Base-by-base conservation (phyloP, 2,329 filamentous ascomycete genomes). In the Diplodia corticola region DNA sequence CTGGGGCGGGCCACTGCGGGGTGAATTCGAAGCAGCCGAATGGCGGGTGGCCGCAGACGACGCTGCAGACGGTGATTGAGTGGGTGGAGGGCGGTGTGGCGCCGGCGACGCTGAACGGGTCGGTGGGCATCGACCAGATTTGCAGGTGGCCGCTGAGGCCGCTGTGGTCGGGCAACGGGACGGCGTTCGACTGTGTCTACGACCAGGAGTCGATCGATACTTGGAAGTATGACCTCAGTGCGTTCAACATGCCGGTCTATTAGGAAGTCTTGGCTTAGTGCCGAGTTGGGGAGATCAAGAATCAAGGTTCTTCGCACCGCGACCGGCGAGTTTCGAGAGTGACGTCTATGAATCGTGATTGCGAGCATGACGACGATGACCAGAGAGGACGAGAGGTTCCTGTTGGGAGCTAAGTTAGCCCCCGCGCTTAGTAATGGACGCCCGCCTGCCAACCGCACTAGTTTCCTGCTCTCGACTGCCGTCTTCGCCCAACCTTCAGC, bases 1-100 rank as follows among this genome's bases (percentile, higher is more conserved):
- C 85, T 0, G 84, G 84, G 26, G 84, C 81, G 0, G 83, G 76
- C 0, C 84, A 86, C 74, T 87, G 84, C 69, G 55, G 44, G 17
- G 20, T 60, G 12, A 69, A 69, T 24, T 7, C 12, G 3, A 30
- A 53, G n/a, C 67, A 69, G 59, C 68, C 67, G 1, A 64, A 67
- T 26, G 65, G 67, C 28, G 40, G 50, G 2, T 68, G 59, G 59
- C 67, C 65, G 20, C 67, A 63, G 49, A 67, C 59, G 12, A 68
- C 54, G 28, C 35, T 68, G 48, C 44, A 44, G 65, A 59, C 30
- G 9, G 26, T 68, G 17, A 67, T 68, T 40, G 61, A 68, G 1
- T 67, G 67, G 67, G 67, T 68, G 6, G 67, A 68, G 63, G 44
- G 63, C 6, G 67, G 73, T 7, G 68, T 75, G 26, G 70, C 70